Conservation (phyloP, 1,284 basidiomycete species). For the Pseudozyma sp. region DNA sequence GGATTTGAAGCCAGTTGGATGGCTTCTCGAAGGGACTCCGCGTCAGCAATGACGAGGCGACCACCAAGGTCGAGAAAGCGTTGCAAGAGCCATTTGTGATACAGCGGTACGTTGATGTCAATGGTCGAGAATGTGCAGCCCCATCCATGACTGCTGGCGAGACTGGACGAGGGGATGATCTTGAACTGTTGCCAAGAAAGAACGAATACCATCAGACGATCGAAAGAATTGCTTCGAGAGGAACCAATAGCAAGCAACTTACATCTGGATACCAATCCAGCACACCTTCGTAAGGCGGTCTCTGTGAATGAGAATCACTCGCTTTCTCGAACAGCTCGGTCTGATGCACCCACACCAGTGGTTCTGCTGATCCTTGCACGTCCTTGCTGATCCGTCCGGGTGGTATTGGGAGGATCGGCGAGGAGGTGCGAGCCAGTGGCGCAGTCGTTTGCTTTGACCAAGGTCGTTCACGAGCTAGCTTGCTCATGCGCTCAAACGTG, state of each 20-base stretch:
- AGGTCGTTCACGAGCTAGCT: conserved; percentile 23
- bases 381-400: too few relatives aligned
- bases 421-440: neutral
- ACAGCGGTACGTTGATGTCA: conserved; percentile 59
- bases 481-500: conserved; percentile 42
- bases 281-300: conserved; percentile 26
- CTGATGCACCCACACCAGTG: conserved; percentile 60
- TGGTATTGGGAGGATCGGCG: neutral
- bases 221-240: too few relatives aligned
- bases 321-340: conserved; percentile 43
- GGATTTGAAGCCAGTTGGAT: conserved; percentile 8
- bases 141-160: conserved; percentile 19
- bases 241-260: conserved; percentile 3
- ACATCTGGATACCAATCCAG: conserved; percentile 60
- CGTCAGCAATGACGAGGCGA: conserved; percentile 26
- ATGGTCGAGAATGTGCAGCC: conserved; percentile 57
- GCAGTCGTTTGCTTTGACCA: conserved; percentile 8
- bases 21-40: conserved; percentile 13
- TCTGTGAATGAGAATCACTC: neutral
- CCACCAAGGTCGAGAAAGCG: conserved; percentile 54
- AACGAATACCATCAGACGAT: too few relatives aligned
- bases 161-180: conserved; percentile 8
- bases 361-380: conserved; percentile 6
- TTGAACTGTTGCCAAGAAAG: conserved; percentile 23
- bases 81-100: conserved; percentile 43